Base-by-base conservation (phyloP, 768 basidiomycete genomes). In the Leccinum broughii region DNA sequence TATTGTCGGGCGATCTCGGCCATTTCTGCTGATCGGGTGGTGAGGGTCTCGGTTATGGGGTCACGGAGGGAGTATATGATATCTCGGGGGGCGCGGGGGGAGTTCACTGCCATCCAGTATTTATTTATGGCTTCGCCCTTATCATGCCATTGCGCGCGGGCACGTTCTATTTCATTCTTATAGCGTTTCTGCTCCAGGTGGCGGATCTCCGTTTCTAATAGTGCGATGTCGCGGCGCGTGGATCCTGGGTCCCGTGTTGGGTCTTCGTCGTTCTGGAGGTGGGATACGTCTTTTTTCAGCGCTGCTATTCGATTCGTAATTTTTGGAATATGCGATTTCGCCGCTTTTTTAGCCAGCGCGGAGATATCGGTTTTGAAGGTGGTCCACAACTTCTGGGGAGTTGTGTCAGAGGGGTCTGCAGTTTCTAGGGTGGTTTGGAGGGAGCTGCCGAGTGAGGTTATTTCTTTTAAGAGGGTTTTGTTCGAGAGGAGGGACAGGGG, bases 21-120 rank as follows among this genome's bases (percentile, higher is more conserved):
- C 77, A 79, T 79, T n/a, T 71, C 54, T 0, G 59, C 8, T 0
- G 75, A 72, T 0, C 56, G 11, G 0, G 8, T 37, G 0, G 34
- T 41, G 1, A 48, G 11, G 0, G 1, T n/a, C 1, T 55, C 41
- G 0, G 56, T n/a, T 0, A 2, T 10, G 0, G 57, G 59, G 26
- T 61, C 15, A 2, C 35, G 48, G 0, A 76, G 63, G 0, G 62
- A 48, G 1, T 48, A 34, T 3, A 76, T 72, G 0, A 60, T 51
- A 13, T 75, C 68, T 22, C 65, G n/a, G 0, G 68, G 70, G 4
- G 1, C 30, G 0, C 34, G 34, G 0, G 46, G 37, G 20, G 59
- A 65, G n/a, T 68, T 62, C 0, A 62, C 3, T 1, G 53, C 20
- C 0, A 62, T 46, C 70, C 71, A 72, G 59, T 65, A 70, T 26